phyloP scores from a whole-genome alignment of 805 yeast species.

The Ogataea henricii region DNA sequence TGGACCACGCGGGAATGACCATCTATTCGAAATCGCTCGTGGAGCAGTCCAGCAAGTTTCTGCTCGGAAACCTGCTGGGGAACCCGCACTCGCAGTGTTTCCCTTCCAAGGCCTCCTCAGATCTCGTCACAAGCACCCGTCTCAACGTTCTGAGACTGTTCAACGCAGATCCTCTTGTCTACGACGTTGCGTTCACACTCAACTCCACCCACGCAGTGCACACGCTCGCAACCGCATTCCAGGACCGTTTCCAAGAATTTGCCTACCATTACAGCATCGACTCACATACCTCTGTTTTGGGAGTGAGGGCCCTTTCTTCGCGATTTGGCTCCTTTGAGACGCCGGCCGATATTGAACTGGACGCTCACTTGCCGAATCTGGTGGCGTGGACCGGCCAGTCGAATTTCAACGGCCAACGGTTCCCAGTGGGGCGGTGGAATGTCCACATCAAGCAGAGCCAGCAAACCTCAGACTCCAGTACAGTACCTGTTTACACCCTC shows the following conservation, averaged over 20 bases:
- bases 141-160: conserved; percentile 34
- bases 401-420: conserved; percentile 44
- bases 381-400: conserved; percentile 48
- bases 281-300: conserved; percentile 46
- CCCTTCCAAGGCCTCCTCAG: conserved; percentile 34
- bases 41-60: conserved; percentile 22
- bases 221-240: conserved; percentile 33
- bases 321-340: conserved; percentile 16
- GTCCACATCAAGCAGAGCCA: conserved; percentile 17
- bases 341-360: conserved; percentile 3
- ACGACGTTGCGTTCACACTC: conserved; percentile 42
- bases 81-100: conserved; percentile 46
- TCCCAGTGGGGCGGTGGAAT: conserved; percentile 35
- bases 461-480: no score
- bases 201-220: conserved; percentile 45
- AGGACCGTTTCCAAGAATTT: conserved; percentile 24
- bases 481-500: conserved; percentile 28
- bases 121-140: conserved; percentile 32
- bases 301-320: conserved; percentile 34
- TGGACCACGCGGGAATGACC: conserved; percentile 49
- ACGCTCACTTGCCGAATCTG: conserved; percentile 21
- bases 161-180: conserved; percentile 37
- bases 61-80: conserved; percentile 32
- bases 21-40: conserved; percentile 35
- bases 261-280: conserved; percentile 34